Conservation (phyloP, 805 yeast genomes). For the Yarrowia hollandica region DNA sequence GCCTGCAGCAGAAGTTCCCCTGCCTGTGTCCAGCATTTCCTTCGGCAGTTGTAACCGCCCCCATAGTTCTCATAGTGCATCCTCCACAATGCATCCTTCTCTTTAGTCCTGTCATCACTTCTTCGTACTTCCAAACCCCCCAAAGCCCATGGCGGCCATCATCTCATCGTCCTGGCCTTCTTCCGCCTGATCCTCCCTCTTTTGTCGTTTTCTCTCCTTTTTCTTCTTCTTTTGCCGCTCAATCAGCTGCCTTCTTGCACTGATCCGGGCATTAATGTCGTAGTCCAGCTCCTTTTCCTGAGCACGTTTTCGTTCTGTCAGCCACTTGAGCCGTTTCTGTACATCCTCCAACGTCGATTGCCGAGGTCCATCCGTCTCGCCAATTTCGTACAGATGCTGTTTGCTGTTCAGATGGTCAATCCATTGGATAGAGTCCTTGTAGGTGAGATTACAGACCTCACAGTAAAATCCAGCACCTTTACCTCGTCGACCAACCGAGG, state of each 20-base stretch:
- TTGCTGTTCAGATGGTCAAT: conserved; percentile 81
- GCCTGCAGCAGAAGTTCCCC: no score
- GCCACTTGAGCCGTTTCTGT: conserved; percentile 42
- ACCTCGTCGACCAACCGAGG: conserved; percentile 47
- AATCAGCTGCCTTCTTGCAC: background rate
- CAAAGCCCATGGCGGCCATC: conserved; percentile 29
- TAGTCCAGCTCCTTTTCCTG: conserved; percentile 30
- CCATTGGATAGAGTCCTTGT: conserved; percentile 76
- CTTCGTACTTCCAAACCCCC: conserved; percentile 8
- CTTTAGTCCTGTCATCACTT: background rate
- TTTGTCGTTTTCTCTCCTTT: conserved; percentile 10
- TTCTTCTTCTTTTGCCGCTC: conserved; percentile 2
- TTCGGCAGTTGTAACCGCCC: no score
- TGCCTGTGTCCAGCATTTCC: no score
- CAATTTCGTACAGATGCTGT: conserved; percentile 49
- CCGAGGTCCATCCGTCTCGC: conserved; percentile 44
- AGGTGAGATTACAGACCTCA: conserved; percentile 74
- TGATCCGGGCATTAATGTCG: conserved; percentile 19
- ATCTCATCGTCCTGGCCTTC: conserved; percentile 1
- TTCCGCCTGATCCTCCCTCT: conserved; percentile 1
- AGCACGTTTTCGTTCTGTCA: conserved; percentile 41
- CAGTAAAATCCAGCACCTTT: conserved; percentile 83
- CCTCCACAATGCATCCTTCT: no score
- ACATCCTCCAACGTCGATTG: conserved; percentile 50
- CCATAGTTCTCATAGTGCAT: no score